Conservation (phyloP, 1,139 yeast genomes). For the Diutina pseudorugosa region DNA sequence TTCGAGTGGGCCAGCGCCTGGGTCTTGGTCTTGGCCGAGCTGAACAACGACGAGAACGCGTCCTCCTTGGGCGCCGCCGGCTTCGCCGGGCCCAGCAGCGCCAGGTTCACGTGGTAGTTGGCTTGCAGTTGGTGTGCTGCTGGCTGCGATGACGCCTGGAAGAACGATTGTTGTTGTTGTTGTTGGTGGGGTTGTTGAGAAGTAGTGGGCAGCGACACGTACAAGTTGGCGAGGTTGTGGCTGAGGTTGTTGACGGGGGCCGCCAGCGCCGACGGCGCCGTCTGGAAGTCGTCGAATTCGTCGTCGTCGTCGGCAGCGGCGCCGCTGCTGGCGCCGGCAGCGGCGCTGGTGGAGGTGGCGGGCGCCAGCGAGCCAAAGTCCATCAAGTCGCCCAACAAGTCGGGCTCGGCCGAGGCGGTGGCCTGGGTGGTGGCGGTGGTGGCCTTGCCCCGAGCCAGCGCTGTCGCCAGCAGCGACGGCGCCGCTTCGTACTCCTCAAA, state of each 20-base stretch:
- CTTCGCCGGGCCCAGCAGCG: slow-evolving; percentile 19
- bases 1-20: slow-evolving; percentile 8
- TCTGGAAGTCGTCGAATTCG: slow-evolving; percentile 90
- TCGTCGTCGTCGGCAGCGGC: slow-evolving; percentile 65
- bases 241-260: slow-evolving; percentile 13
- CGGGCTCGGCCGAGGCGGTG: slow-evolving; percentile 21
- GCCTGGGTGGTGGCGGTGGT: slow-evolving; percentile 33
- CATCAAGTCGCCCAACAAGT: slow-evolving; percentile 43
- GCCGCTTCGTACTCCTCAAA: slow-evolving; percentile 67
- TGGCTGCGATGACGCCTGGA: slow-evolving; percentile 5
- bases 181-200: slow-evolving; percentile 10
- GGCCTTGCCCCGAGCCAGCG: slow-evolving; percentile 19
- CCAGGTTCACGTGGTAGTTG: slow-evolving; percentile 4
- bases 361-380: slow-evolving; percentile 30
- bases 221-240: slow-evolving; percentile 29
- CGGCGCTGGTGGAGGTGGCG: slow-evolving; percentile 13
- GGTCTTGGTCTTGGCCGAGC: slow-evolving; percentile 47
- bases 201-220: slow-evolving; percentile 12
- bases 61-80: slow-evolving; percentile 35
- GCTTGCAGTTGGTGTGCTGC: neutral
- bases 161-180: neutral
- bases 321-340: no score
- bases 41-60: slow-evolving; percentile 74
- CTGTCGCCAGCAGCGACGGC: slow-evolving; percentile 11
- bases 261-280: slow-evolving; percentile 42